Base-by-base conservation (phyloP, 441 rosid genomes). In the Brassica balearica region DNA sequence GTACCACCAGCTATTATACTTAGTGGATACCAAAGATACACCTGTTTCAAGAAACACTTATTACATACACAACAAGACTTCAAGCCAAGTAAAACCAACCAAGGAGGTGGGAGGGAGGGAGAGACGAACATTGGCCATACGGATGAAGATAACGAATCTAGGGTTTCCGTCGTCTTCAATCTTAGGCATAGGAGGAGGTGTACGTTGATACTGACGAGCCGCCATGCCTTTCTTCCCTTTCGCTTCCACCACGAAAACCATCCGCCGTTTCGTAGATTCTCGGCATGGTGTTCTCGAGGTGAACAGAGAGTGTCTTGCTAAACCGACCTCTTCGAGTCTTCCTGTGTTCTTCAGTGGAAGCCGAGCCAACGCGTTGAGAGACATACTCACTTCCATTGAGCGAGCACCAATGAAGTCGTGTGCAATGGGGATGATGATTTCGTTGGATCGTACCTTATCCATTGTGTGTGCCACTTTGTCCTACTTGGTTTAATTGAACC, bases 161-260 rank as follows among this genome's bases (percentile, higher is more conserved):
- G 98, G 98, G 82, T 90, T 91, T 20, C 99, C 99, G 48, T 93
- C 99, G 29, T 93, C 98, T 87, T 93, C 97, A 85, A 95, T 75
- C 84, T 91, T 93, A 72, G 97, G 99, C 86, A 95, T 76, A 46
- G 90, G 71, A 64, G 96, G 98, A 43, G 87, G 77, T 0, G 88
- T 87, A 41, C 87, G 86, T 77, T 84, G 94, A 81, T 86, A 86
- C 86, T 89, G 99, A 71, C 93, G 93, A 22, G 91, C 80, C 22
- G 85, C 86, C 92, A 89, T 88, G 71, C 95, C 96, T 78, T 79
- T 88, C 82, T 86, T 90, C n/a, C 99, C 98, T 68, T 91, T 95
- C 10, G 99, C 98, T 65, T 90, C 80, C 29, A 95, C 92, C 48
- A 88, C 87, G 46, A 90, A 46, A 71, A 69, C 27, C 69, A 34